Evolutionary conservation across 1,284 basidiomycete genomes (phyloP).

Genomic region (Rhodotorula sp.): DNA sequence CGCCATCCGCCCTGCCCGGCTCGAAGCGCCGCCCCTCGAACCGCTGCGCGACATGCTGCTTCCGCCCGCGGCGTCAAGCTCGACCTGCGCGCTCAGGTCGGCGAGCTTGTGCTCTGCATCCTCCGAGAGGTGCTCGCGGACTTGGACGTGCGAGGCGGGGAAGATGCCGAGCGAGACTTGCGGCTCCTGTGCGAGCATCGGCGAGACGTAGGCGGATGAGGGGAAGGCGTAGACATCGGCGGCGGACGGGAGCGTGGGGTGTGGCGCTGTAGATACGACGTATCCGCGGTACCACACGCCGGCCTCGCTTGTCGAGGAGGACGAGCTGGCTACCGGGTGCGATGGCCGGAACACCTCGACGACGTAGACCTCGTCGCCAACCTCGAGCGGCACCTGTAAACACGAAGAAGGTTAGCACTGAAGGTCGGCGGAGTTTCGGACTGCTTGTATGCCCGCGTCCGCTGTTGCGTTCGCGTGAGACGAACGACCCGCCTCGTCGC

Average conservation of each 20-base stretch:
- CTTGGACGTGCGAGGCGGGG: conserved; percentile 83
- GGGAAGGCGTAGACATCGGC: conserved; percentile 41
- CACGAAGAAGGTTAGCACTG: not conserved
- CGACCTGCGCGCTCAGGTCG: conserved; percentile 55
- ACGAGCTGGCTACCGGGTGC: conserved; percentile 3
- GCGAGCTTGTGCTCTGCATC: conserved; percentile 84
- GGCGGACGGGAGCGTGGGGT: conserved; percentile 31
- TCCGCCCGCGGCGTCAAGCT: not conserved
- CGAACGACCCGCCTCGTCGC: no score
- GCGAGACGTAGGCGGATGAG: conserved; percentile 23
- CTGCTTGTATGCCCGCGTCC: no score
- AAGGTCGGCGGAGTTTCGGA: not conserved
- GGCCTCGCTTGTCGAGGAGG: conserved; percentile 2
- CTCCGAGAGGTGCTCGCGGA: conserved; percentile 76
- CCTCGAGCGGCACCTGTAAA: conserved; percentile 53
- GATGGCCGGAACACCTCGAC: conserved; percentile 62
- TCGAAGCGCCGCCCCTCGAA: conserved; percentile 9
- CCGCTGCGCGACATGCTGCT: not conserved
- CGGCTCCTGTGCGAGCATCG: conserved; percentile 8
- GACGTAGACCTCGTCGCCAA: conserved; percentile 95
- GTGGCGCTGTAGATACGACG: conserved; percentile 76
- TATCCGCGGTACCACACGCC: conserved; percentile 58
- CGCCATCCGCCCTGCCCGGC: conserved; percentile 57
- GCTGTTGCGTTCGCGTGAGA: no score
- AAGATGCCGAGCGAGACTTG: conserved; percentile 96